Evolutionary conservation across 805 yeast species (phyloP).

Genomic region (Candida fluviatilis): DNA sequence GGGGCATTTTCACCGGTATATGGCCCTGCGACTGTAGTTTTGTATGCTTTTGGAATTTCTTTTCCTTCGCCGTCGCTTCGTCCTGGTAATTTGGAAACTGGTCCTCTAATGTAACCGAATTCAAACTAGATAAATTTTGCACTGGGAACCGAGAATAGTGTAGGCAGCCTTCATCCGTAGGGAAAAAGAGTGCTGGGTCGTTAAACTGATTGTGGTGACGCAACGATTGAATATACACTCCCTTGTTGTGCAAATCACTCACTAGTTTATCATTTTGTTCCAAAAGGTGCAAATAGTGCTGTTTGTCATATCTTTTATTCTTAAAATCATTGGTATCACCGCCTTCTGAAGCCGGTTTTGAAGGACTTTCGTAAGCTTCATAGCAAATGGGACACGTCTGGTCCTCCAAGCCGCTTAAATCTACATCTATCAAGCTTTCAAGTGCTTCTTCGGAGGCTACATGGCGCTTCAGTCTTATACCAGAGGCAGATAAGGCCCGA

Average conservation of each 20-base stretch:
- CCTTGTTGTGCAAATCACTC: neutral
- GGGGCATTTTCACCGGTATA: slow-evolving; percentile 37
- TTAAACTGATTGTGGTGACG: slow-evolving; percentile 12
- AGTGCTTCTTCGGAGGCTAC: slow-evolving; percentile 39
- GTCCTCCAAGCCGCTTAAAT: slow-evolving; percentile 11
- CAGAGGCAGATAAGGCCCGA: slow-evolving; percentile 29
- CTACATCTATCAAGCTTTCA: slow-evolving; percentile 25
- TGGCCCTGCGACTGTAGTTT: slow-evolving; percentile 18
- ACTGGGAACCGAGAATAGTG: slow-evolving; percentile 25
- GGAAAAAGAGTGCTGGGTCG: slow-evolving; percentile 32
- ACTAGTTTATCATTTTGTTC: neutral
- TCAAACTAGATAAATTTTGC: slow-evolving; percentile 18
- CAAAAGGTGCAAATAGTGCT: neutral
- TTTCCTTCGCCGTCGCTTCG: slow-evolving; percentile 9
- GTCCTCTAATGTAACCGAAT: slow-evolving; percentile 17
- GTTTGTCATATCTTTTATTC: neutral
- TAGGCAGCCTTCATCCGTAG: slow-evolving; percentile 22
- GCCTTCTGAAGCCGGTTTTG: neutral
- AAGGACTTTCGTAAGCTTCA: slow-evolving; percentile 23
- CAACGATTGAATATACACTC: slow-evolving; percentile 8
- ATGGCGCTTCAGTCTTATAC: slow-evolving; percentile 18
- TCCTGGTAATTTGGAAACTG: slow-evolving; percentile 25
- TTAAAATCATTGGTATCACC: neutral
- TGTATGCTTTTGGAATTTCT: slow-evolving; percentile 9
- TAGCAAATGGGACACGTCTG: slow-evolving; percentile 39